These are phyloP conservation scores for Leccinum solheimii DNA, from an alignment of 1,284 basidiomycete genomes.

Conservation along the genomic window DNA sequence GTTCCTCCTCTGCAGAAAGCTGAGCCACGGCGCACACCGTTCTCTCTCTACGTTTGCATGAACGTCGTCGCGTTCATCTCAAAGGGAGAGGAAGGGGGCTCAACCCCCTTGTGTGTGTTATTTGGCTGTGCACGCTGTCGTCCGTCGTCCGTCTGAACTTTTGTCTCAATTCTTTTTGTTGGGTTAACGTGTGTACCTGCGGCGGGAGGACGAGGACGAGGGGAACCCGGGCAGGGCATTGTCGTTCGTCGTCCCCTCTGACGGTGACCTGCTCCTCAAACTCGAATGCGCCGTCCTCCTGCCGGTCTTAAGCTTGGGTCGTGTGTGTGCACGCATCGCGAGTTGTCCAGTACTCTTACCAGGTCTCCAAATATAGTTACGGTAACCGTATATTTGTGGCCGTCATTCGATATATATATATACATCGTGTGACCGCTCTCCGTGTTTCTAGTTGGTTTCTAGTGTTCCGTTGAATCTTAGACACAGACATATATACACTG, in stretches of 20 bases:
- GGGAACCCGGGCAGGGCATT: not conserved
- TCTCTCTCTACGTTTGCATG: not conserved
- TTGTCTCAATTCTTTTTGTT: constrained; percentile 7
- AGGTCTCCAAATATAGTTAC: constrained; percentile 13
- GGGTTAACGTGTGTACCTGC: not conserved
- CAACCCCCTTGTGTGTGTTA: not conserved
- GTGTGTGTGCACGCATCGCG: not conserved
- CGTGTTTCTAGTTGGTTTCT: not conserved
- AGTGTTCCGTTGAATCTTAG: constrained; percentile 14
- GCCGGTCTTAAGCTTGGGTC: not conserved
- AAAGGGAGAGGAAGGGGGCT: not conserved
- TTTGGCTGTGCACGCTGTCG: constrained; percentile 3
- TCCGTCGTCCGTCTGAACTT: constrained; percentile 16
- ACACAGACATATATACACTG: not conserved
- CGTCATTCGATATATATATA: constrained; percentile 15
- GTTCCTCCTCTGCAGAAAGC: not conserved
- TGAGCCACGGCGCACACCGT: constrained; percentile 7
- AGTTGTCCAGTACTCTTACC: constrained; percentile 15
- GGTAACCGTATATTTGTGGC: constrained; percentile 22
- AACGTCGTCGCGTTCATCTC: not conserved
- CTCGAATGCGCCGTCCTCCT: not conserved
- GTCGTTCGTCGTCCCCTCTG: not conserved
- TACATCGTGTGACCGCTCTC: constrained; percentile 4
- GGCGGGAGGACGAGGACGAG: not conserved
- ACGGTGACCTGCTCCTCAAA: not conserved